Evolutionary conservation across 129 eudicot species (phyloP), one percentile per base, ranked within the genome.

Genomic region (Tanacetum coccineum): DNA sequence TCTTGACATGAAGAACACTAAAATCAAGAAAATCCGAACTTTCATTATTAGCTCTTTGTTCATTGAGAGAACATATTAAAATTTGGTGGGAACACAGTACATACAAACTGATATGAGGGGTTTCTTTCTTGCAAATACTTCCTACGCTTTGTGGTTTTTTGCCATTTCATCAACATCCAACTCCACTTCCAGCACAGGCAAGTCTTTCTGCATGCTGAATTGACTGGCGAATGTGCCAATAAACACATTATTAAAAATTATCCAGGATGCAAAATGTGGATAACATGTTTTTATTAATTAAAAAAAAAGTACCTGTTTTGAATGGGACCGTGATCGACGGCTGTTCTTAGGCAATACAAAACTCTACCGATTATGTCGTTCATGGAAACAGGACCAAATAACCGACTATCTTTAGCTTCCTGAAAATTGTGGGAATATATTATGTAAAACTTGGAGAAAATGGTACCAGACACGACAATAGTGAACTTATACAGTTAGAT

Each of bases 341-440:
- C 97, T 6, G 78, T 82, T 71, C 88, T 85, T 65, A 94, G 79
- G 79, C 90, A 82, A 78, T 94, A 94, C 64, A 94, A 64, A 20
- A 76, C 99, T 82, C 99, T 76, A 6, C 99, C 99, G 30, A 94
- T 81, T 70, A 94, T 94, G 86, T 81, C 72, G 48, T 81, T 62
- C 95, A 87, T 84, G 8, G 83, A 68, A 66, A 94, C 87, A 11
- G 99, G 99, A n/a, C 99, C 99, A 82, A 94, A 89, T 52, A 77
- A 65, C 40, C 99, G 87, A 74, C 99, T 94, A 77, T 94, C 99
- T 19, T 87, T 84, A 60, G 97, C 96, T 64, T 89, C 99, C 97
- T 94, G 84, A 62, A 72, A 64, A 25, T 44, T 19, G 30, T 36
- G 39, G 9, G 26, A 59, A 49, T 70, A 51, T 11, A 4, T 26